Percentiles rank a stretch among this genome's conserved stretches.
Evolutionary conservation across 805 yeast species (phyloP).

Genomic region (Candida taoyuanica): DNA sequence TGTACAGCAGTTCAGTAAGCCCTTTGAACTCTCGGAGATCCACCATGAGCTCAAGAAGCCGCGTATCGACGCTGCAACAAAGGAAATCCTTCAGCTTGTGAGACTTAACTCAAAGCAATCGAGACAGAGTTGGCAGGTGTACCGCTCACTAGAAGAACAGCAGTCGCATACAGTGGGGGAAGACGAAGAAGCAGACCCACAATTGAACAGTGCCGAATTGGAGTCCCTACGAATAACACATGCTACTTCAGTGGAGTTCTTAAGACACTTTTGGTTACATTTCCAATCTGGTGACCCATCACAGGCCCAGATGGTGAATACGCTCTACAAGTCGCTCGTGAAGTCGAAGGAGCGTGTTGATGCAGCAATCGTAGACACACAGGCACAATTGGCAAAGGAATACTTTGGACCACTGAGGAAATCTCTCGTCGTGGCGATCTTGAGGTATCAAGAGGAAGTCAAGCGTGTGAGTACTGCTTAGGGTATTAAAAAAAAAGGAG

Average conservation of each 20-base stretch:
- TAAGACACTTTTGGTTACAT: conserved; percentile 71
- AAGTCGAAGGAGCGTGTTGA: conserved; percentile 45
- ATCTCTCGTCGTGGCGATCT: conserved; percentile 43
- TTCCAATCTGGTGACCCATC: conserved; percentile 45
- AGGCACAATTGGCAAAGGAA: conserved; percentile 27
- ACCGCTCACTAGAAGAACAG: conserved; percentile 24
- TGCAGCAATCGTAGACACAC: conserved; percentile 31
- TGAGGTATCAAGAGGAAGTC: conserved; percentile 35
- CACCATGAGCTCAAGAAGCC: conserved; percentile 25
- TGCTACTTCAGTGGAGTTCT: conserved; percentile 72
- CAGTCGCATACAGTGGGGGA: conserved; percentile 24
- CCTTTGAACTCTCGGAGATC: conserved; percentile 29
- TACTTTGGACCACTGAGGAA: conserved; percentile 40
- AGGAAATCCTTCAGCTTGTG: conserved; percentile 44
- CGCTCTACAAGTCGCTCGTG: conserved; percentile 42
- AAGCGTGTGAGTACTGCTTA: conserved; percentile 1
- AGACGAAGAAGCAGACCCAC: conserved; percentile 31
- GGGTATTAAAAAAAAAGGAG: too few species aligned
- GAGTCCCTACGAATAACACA: too few species aligned
- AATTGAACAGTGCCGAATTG: too few species aligned
- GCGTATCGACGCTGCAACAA: conserved; percentile 38
- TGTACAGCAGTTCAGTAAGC: conserved; percentile 15
- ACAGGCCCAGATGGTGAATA: conserved; percentile 39
- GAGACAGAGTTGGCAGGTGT: conserved; percentile 39
- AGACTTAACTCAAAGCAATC: conserved; percentile 52